Conservation (phyloP, 2,329 filamentous ascomycete species). For the Cyphellophora europaea region DNA sequence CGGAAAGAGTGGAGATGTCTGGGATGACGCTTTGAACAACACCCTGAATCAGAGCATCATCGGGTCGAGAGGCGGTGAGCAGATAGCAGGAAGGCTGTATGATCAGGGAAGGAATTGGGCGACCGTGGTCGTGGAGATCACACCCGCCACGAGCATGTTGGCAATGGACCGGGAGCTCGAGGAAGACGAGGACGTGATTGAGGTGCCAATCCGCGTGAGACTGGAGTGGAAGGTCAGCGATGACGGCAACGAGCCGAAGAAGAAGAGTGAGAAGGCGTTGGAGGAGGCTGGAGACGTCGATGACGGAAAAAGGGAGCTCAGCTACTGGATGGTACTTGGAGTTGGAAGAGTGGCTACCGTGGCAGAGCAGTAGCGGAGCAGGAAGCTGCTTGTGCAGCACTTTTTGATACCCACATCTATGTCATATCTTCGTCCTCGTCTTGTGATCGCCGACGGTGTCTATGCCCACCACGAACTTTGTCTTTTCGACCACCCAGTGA, state of each 20-base stretch:
- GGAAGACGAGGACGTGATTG: slow-evolving; percentile 58
- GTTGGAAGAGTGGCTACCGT: slow-evolving; percentile 64
- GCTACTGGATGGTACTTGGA: slow-evolving; percentile 91
- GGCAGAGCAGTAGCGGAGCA: no score
- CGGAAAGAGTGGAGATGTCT: slow-evolving; percentile 85
- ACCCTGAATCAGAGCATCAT: slow-evolving; percentile 24
- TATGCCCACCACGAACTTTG: no score
- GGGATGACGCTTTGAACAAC: slow-evolving; percentile 70
- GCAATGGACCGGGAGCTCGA: slow-evolving; percentile 23
- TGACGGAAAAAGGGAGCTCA: slow-evolving; percentile 75
- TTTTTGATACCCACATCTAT: no score
- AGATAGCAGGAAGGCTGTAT: slow-evolving; percentile 93
- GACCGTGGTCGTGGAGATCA: slow-evolving; percentile 82
- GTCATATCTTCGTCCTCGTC: no score
- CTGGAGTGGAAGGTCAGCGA: slow-evolving; percentile 62
- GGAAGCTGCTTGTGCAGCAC: no score
- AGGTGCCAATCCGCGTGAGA: slow-evolving; percentile 90
- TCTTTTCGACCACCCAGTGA: no score
- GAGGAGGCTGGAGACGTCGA: slow-evolving; percentile 42
- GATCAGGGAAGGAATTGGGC: slow-evolving; percentile 91
- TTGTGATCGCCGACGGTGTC: no score
- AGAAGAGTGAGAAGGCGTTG: slow-evolving; percentile 42
- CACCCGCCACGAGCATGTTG: slow-evolving; percentile 43
- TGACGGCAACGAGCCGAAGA: slow-evolving; percentile 4
- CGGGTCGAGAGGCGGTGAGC: slow-evolving; percentile 46